These are phyloP conservation scores for Polysphondylium violaceum DNA, from an alignment of 78 protist species.

Conservation along the genomic window DNA sequence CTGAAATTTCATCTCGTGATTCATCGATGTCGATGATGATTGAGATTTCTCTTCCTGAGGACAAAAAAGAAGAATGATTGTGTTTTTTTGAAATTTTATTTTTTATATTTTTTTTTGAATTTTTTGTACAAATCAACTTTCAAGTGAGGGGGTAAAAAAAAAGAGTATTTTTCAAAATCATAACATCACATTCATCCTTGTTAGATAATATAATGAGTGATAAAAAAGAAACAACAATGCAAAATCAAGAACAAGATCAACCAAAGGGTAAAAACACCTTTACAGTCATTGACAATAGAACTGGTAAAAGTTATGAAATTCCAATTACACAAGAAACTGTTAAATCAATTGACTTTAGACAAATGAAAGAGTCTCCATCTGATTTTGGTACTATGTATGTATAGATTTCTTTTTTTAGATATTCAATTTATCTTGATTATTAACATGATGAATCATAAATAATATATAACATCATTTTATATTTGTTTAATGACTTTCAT, in stretches of 20 bases:
- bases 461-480: background rate
- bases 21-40: too few species aligned
- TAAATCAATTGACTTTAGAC: constrained; percentile 56
- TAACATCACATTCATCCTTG: too few species aligned
- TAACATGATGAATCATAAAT: background rate
- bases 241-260: background rate
- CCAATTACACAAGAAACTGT: constrained; percentile 59
- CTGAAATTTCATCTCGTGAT: too few species aligned
- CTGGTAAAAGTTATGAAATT: constrained; percentile 59
- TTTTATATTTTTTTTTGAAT: too few species aligned
- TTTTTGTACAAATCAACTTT: too few species aligned
- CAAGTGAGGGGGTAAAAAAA: too few species aligned
- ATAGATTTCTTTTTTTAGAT: background rate
- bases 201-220: too few species aligned
- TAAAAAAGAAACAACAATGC: background rate
- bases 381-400: constrained; percentile 76
- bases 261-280: constrained; percentile 35
- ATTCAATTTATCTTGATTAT: too few species aligned
- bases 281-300: constrained; percentile 71
- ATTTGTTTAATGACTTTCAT: background rate
- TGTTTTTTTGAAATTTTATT: too few species aligned
- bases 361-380: constrained; percentile 43
- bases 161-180: too few species aligned
- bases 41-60: too few species aligned
- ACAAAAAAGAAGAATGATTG: too few species aligned